Evolutionary conservation across 2,329 filamentous ascomycete genomes (phyloP).

Genomic region (Dendryphion nanum): DNA sequence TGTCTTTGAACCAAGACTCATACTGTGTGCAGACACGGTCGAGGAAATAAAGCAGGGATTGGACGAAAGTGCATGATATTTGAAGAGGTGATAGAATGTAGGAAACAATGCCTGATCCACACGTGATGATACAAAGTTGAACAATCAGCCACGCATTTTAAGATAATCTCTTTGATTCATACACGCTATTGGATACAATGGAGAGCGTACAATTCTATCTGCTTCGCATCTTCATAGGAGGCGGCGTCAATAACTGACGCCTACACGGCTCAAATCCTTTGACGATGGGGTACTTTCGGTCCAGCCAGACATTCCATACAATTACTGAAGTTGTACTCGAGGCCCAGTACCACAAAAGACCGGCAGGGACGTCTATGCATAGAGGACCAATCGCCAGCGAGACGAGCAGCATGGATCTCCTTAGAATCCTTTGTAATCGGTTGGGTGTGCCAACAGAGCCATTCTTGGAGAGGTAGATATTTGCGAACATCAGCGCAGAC

Average conservation of each 20-base stretch:
- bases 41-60: too few relatives aligned
- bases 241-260: constrained; percentile 25
- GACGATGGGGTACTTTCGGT: constrained; percentile 27
- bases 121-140: too few relatives aligned
- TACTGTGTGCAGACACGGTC: too few relatives aligned
- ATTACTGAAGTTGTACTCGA: constrained; percentile 35
- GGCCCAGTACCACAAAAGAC: constrained; percentile 43
- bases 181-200: too few relatives aligned
- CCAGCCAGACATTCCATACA: constrained; percentile 32
- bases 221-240: constrained; percentile 2
- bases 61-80: too few relatives aligned
- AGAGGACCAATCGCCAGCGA: constrained; percentile 31
- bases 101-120: too few relatives aligned
- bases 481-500: constrained; percentile 49
- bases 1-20: too few relatives aligned
- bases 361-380: constrained; percentile 38
- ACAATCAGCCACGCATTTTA: too few relatives aligned
- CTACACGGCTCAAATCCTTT: constrained; percentile 23
- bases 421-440: constrained; percentile 7
- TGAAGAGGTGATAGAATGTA: too few relatives aligned
- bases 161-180: too few relatives aligned
- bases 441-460: constrained; percentile 11
- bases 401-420: constrained; percentile 28
- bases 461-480: constrained; percentile 39
- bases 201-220: too few relatives aligned